Percentiles rank a stretch among this genome's conserved stretches.
Evolutionary conservation across 2,329 filamentous ascomycete species (phyloP).

Genomic region (Botryotinia convoluta): DNA sequence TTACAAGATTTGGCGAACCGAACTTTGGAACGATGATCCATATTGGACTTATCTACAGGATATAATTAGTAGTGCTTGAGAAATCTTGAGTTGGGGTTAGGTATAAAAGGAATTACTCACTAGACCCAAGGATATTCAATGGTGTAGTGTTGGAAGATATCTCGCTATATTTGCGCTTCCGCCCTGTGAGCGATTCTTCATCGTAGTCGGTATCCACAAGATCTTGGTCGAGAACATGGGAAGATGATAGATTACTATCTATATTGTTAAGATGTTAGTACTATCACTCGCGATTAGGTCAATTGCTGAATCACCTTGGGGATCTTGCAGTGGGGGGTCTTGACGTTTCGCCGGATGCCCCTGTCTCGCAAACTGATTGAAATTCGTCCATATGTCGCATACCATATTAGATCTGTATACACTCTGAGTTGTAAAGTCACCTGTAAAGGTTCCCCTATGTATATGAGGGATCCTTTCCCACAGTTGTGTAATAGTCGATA

Average conservation of each 20-base stretch:
- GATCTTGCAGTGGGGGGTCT: too few relatives aligned
- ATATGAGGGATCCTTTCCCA: not conserved
- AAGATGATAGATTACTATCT: not conserved
- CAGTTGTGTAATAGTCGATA: too few relatives aligned
- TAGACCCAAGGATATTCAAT: not conserved
- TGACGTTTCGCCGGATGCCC: not conserved
- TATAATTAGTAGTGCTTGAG: not conserved
- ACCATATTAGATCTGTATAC: slow-evolving; percentile 2
- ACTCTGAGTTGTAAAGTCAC: slow-evolving; percentile 1
- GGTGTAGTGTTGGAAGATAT: not conserved
- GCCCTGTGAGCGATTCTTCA: not conserved
- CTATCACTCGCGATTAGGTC: too few relatives aligned
- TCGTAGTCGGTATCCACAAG: not conserved
- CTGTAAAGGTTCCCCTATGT: not conserved
- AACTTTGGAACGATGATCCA: not conserved
- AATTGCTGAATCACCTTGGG: too few relatives aligned
- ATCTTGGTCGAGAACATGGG: not conserved
- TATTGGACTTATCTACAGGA: not conserved
- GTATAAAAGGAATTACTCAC: not conserved
- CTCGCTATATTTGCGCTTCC: not conserved
- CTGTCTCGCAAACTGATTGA: not conserved
- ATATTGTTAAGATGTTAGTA: too few relatives aligned
- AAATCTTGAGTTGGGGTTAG: not conserved
- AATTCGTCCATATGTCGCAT: slow-evolving; percentile 3
- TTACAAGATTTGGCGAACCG: not conserved